Percentiles rank a stretch among this genome's conserved stretches.
Evolutionary conservation across 805 yeast genomes (phyloP).

Genomic region (Spathaspora boniae): DNA sequence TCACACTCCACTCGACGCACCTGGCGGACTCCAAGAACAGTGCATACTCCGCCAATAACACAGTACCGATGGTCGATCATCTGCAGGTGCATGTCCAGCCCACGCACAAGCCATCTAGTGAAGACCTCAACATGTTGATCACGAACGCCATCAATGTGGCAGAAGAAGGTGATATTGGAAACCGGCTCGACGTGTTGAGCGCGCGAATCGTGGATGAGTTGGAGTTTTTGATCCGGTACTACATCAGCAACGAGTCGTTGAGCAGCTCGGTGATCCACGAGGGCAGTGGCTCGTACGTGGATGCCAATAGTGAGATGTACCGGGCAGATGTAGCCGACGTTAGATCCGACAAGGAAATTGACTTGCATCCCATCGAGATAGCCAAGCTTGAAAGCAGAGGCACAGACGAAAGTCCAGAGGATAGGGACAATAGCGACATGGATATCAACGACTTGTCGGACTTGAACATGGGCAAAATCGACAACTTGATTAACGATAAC

Average conservation of each 20-base stretch:
- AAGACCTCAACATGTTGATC: slow-evolving; percentile 15
- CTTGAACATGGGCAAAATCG: slow-evolving; percentile 35
- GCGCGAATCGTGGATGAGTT: slow-evolving; percentile 71
- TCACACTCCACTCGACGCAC: slow-evolving; percentile 11
- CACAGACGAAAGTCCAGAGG: slow-evolving; percentile 12
- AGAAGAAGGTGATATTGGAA: slow-evolving; percentile 17
- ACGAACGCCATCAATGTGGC: slow-evolving; percentile 16
- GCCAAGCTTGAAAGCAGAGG: slow-evolving; percentile 10
- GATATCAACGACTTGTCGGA: slow-evolving; percentile 38
- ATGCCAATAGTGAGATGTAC: slow-evolving; percentile 9
- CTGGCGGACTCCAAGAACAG: background rate
- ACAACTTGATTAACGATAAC: slow-evolving; percentile 29
- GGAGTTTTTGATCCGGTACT: slow-evolving; percentile 50
- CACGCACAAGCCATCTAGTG: slow-evolving; percentile 5
- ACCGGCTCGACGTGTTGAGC: slow-evolving; percentile 59
- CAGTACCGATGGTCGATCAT: no score
- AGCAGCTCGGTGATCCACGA: slow-evolving; percentile 17
- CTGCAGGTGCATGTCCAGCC: no score
- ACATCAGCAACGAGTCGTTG: slow-evolving; percentile 21
- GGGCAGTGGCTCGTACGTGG: slow-evolving; percentile 11
- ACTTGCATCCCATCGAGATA: slow-evolving; percentile 14
- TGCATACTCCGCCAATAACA: no score
- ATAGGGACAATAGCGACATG: slow-evolving; percentile 18
- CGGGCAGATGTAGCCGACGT: slow-evolving; percentile 8
- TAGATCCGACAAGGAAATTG: slow-evolving; percentile 17